Percentiles rank a stretch among this genome's conserved stretches.
Evolutionary conservation across 345 rosid species (phyloP).

Genomic region (Iberis pinnata): DNA sequence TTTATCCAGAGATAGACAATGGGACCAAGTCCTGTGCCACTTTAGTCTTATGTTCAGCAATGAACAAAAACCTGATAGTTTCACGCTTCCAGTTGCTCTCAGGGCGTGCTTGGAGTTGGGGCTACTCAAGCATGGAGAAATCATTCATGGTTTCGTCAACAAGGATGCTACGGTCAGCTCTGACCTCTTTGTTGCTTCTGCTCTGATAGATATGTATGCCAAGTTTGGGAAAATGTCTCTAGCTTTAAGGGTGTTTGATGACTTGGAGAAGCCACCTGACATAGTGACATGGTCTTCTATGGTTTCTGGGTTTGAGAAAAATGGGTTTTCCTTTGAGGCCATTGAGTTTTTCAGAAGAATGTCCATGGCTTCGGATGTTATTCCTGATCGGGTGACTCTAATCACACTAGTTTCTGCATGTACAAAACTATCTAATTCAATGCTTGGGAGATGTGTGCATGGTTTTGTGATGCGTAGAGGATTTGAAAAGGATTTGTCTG

Average conservation of each 20-base stretch:
- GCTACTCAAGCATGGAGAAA: constrained; percentile 33
- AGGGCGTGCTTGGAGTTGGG: constrained; percentile 45
- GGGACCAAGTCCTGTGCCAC: constrained; percentile 28
- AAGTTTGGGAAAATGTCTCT: constrained; percentile 36
- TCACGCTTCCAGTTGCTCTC: constrained; percentile 37
- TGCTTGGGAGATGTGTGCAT: constrained; percentile 44
- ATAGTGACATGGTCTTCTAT: constrained; percentile 52
- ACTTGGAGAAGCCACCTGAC: constrained; percentile 42
- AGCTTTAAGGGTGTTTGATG: constrained; percentile 40
- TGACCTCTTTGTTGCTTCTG: constrained; percentile 44
- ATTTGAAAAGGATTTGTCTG: constrained; percentile 28
- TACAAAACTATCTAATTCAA: constrained; percentile 32
- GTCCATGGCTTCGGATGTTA: constrained; percentile 29
- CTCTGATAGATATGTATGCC: constrained; percentile 45
- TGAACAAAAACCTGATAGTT: constrained; percentile 40
- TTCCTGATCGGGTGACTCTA: constrained; percentile 37
- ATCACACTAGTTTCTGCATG: constrained; percentile 54
- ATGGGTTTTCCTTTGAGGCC: constrained; percentile 38
- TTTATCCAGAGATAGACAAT: constrained; percentile 31
- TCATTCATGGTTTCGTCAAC: constrained; percentile 40
- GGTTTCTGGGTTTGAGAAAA: constrained; percentile 51
- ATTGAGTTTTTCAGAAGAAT: constrained; percentile 35
- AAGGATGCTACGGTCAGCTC: constrained; percentile 26
- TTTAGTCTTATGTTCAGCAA: constrained; percentile 29
- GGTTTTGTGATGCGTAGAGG: constrained; percentile 41